Evolutionary conservation across 306 rosid species (phyloP).

Genomic region (Prunus armeniaca): DNA sequence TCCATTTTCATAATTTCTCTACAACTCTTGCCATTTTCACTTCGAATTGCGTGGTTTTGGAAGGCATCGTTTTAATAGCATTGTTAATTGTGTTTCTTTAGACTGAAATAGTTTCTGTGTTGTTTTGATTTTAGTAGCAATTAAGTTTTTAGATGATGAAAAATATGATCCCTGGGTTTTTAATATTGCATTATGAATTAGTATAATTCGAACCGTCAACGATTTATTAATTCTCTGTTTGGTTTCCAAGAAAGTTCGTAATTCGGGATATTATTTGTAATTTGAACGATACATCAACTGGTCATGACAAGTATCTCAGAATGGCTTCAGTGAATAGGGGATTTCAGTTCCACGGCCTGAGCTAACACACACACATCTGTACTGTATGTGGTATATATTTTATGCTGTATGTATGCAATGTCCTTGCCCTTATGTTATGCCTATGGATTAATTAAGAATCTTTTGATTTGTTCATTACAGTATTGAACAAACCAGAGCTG

Average conservation of each 20-base stretch:
- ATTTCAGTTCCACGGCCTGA: too few species aligned
- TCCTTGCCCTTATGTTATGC: neutral
- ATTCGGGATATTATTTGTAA: neutral
- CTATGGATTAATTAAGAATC: neutral
- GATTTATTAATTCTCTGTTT: neutral
- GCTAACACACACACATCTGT: neutral
- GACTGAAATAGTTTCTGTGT: neutral
- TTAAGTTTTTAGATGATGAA: neutral
- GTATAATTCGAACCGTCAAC: neutral
- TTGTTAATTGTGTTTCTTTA: neutral
- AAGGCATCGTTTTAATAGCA: neutral
- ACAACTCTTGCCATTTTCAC: too few species aligned
- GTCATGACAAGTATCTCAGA: neutral
- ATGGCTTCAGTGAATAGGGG: too few species aligned
- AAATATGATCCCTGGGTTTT: neutral
- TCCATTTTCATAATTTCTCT: neutral
- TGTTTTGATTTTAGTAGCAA: neutral
- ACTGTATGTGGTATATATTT: too few species aligned
- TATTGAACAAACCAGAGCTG: conserved; percentile 41
- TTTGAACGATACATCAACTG: neutral
- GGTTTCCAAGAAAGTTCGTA: neutral
- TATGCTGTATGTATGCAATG: neutral
- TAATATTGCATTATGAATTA: neutral
- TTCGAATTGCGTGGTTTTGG: neutral
- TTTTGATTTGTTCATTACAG: conserved; percentile 34